Conservation (phyloP, 78 protist species). For the Dictyostelium firmibasis region DNA sequence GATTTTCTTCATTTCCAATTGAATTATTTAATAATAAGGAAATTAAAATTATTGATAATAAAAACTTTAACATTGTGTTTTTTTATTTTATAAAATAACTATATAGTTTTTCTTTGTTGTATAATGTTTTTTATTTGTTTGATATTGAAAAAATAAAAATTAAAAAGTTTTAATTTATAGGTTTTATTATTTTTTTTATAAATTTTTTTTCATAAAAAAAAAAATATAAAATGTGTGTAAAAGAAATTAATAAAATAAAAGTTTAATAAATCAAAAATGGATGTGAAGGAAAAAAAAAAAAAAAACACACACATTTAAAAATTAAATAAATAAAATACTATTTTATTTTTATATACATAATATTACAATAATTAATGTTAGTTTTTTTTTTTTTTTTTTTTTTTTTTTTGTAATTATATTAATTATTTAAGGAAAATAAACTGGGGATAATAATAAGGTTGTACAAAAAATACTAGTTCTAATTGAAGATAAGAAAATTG, state of each 20-base stretch:
- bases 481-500: slow-evolving; percentile 30
- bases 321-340: neutral
- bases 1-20: neutral
- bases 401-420: neutral
- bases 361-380: neutral
- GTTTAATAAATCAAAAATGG: too few relatives aligned
- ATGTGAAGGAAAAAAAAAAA: too few relatives aligned
- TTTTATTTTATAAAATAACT: too few relatives aligned
- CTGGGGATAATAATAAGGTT: neutral
- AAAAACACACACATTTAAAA: neutral
- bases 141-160: too few relatives aligned
- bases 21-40: neutral
- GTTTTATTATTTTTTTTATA: neutral
- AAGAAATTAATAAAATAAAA: too few relatives aligned
- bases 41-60: too few relatives aligned
- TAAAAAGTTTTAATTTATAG: too few relatives aligned
- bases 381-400: neutral
- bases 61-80: neutral
- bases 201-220: too few relatives aligned
- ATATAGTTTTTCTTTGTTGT: too few relatives aligned
- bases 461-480: slow-evolving; percentile 62
- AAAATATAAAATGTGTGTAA: too few relatives aligned
- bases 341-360: neutral
- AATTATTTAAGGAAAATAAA: neutral
- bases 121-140: too few relatives aligned